Base-by-base conservation (phyloP, 192 early-diverging fungal species). In the Coemansia sp. region DNA sequence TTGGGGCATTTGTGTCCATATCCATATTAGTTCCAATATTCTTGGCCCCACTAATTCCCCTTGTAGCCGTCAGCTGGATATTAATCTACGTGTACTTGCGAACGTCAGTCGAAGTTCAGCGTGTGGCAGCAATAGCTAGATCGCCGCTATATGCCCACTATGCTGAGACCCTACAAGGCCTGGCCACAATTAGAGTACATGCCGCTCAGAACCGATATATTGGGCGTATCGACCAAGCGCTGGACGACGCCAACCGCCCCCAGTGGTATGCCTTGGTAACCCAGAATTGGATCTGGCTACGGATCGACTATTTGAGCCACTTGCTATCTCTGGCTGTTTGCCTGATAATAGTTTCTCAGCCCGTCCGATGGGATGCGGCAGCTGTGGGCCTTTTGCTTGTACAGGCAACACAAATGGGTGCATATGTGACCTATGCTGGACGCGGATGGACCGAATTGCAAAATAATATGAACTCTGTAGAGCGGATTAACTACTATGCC, bases 141-240 rank as follows among this genome's bases (percentile, higher is more conserved):
- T 91, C 90, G 3, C 92, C 94, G 0, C 78, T 98, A 3, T 96
- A 94, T 70, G 86, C 95, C 0, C 92, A 92, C 69, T 90, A 96
- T 62, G 72, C 88, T 7, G 93, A 96, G 61, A 89, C 91, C 0
- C 73, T 96, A 17, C 88, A 85, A 23, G 96, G 96, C 0, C 64
- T 94, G 8, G 74, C 92, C 3, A 96, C 94, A 3, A 97, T 98
- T 67, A 86, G 95, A n/a, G 94, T 94, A 0, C 96, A 92, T 67
- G 46, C 49, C 21, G 64, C 79, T 14, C 79, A 82, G 23, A 60
- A 13, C 17, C 68, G 72, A 19, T 82, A 70, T 46, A 61, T 74
- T 39, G 42, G 33, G 6, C 42, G 55, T 11, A 60, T 59, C 14
- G 63, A 82, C 10, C 35, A 35, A 26, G 44, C 52, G 2, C 74